These are phyloP conservation scores for Xylaria flabelliformis DNA, from an alignment of 495 filamentous ascomycete genomes.

Conservation along the genomic window DNA sequence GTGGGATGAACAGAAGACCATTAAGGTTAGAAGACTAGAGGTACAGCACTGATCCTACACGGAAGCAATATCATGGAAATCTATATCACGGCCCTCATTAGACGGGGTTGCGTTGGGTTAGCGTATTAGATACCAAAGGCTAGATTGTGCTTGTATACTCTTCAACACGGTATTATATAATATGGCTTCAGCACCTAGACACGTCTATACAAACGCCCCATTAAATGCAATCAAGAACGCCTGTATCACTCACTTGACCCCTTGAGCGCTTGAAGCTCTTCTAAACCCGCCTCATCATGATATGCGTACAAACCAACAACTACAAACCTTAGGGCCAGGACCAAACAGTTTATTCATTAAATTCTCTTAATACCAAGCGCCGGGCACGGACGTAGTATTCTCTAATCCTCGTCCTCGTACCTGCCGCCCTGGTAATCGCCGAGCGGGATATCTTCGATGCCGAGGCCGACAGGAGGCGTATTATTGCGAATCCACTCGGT, in stretches of 20 bases:
- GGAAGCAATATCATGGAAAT: not conserved
- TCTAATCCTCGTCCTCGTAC: slow-evolving; percentile 52
- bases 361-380: slow-evolving; percentile 4
- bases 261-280: not conserved
- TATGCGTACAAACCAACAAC: slow-evolving; percentile 17
- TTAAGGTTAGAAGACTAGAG: not conserved
- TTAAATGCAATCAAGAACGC: slow-evolving; percentile 25
- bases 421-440: slow-evolving; percentile 51
- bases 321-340: not conserved
- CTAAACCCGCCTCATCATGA: slow-evolving; percentile 21
- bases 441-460: slow-evolving; percentile 52
- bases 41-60: not conserved
- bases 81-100: not conserved
- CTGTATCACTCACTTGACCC: not conserved
- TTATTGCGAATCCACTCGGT: slow-evolving; percentile 77
- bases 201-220: slow-evolving; percentile 28
- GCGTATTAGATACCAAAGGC: slow-evolving; percentile 8
- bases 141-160: not conserved
- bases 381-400: not conserved
- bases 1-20: not conserved
- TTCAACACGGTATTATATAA: slow-evolving; percentile 12
- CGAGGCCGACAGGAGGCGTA: slow-evolving; percentile 39
- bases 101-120: not conserved
- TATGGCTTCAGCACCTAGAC: not conserved
- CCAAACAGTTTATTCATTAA: not conserved